Percentiles rank a stretch among this genome's conserved stretches.
Conservation (phyloP, 225 moss, liverwort and hornwort species). For the Neckera pumila region DNA sequence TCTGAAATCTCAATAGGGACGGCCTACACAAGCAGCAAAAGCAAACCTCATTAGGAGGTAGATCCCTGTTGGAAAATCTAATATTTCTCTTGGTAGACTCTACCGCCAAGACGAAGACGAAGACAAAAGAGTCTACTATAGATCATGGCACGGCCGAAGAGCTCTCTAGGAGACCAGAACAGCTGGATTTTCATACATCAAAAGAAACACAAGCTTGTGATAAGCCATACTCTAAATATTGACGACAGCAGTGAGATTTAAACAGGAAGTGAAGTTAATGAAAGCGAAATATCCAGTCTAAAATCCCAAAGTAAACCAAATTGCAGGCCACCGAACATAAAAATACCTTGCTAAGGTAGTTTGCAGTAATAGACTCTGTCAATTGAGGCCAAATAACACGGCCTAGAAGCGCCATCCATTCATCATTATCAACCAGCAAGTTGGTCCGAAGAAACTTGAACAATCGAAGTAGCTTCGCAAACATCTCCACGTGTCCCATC, state of each 20-base stretch:
- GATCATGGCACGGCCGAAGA: neutral
- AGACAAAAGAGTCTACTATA: neutral
- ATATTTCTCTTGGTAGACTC: neutral
- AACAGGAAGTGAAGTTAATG: neutral
- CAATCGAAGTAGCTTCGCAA: constrained; percentile 58
- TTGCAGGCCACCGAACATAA: neutral
- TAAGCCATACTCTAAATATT: neutral
- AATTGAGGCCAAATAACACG: constrained; percentile 84
- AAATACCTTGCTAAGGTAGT: constrained; percentile 66
- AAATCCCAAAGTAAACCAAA: neutral
- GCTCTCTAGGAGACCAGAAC: neutral
- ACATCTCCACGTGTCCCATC: constrained; percentile 37
- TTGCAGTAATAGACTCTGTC: constrained; percentile 58
- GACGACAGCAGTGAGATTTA: neutral
- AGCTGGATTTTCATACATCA: neutral
- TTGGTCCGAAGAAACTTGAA: constrained; percentile 57
- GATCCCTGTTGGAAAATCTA: neutral
- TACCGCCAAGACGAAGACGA: neutral
- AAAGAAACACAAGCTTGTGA: neutral
- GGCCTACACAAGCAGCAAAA: constrained; percentile 41
- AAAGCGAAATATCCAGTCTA: neutral
- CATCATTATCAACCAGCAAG: constrained; percentile 46
- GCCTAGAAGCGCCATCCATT: constrained; percentile 70
- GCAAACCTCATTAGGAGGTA: neutral
- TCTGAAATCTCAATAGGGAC: constrained; percentile 77